phyloP scores from a whole-genome alignment of 495 filamentous ascomycete species.

The Aspergillus avenaceus region DNA sequence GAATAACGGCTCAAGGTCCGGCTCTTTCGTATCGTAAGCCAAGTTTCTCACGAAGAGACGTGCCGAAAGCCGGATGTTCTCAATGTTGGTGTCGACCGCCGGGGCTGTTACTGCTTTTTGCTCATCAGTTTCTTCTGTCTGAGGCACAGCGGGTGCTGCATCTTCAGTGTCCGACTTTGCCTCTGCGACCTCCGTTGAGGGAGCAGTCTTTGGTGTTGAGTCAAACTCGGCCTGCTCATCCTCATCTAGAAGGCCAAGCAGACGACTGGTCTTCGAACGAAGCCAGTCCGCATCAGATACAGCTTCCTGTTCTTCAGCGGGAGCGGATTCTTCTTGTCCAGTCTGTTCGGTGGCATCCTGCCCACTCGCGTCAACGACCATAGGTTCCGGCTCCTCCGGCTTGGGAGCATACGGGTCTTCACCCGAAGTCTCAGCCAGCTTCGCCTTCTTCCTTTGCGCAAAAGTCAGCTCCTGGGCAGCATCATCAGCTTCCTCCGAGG shows the following conservation, averaged over 20 bases:
- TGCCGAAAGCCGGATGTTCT: conserved; percentile 44
- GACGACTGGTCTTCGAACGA: conserved; percentile 82
- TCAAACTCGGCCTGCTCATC: conserved; percentile 42
- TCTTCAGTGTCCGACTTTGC: conserved; percentile 14
- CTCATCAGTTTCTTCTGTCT: conserved; percentile 3
- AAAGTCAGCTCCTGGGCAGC: conserved; percentile 36
- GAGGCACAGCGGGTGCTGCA: conserved; percentile 3
- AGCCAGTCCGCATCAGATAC: conserved; percentile 82
- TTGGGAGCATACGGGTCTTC: conserved; percentile 1
- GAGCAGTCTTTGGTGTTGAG: not conserved
- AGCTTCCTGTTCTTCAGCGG: conserved; percentile 12
- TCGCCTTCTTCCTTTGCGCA: conserved; percentile 39
- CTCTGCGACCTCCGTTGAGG: conserved; percentile 20
- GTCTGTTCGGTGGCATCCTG: conserved; percentile 15
- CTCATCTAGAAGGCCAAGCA: conserved; percentile 79
- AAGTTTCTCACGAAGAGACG: conserved; percentile 89
- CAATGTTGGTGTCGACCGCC: conserved; percentile 35
- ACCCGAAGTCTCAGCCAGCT: conserved; percentile 11
- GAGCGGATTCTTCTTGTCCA: conserved; percentile 17
- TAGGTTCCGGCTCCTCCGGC: conserved; percentile 18
- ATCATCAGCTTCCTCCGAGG: conserved; percentile 21
- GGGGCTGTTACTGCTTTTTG: conserved; percentile 12
- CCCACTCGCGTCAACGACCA: conserved; percentile 21
- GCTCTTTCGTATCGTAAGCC: conserved; percentile 72
- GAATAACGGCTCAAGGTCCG: conserved; percentile 71